A percentile compares a stretch with the other conserved stretches of the same genome.
phyloP scores from a whole-genome alignment of 2,329 filamentous ascomycete genomes.

The Thielaviopsis ethacetica region DNA sequence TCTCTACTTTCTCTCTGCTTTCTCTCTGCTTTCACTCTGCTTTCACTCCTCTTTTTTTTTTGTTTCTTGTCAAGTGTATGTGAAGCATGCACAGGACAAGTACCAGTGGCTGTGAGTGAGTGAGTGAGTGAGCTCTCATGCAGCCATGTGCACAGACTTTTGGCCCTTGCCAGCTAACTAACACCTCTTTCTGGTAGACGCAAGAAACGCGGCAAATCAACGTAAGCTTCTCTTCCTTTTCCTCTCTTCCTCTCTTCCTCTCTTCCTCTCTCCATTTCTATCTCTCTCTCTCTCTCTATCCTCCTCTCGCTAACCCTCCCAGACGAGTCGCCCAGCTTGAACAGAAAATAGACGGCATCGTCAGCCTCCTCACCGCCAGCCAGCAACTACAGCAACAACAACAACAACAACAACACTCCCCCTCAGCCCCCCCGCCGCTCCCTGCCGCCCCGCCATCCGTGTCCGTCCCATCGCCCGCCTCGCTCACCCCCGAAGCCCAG shows the following conservation, averaged over 20 bases:
- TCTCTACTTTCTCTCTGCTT: no score
- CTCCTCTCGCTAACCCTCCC: background rate
- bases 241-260: background rate
- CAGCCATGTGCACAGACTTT: background rate
- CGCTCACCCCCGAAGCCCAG: background rate
- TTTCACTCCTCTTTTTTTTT: background rate
- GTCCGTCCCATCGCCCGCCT: background rate
- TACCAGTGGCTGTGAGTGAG: no score
- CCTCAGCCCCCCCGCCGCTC: no score
- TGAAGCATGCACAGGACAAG: background rate
- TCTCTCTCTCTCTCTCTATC: background rate
- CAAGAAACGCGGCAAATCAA: constrained; percentile 22
- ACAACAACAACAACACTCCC: no score
- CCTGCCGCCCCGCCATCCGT: background rate
- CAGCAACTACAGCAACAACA: constrained; percentile 1
- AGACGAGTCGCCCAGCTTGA: constrained; percentile 24
- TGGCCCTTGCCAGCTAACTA: background rate
- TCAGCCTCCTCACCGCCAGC: constrained; percentile 12
- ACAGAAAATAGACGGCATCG: constrained; percentile 25
- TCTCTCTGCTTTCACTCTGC: no score
- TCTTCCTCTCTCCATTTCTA: background rate
- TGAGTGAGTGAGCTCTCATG: background rate
- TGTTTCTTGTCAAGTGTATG: background rate
- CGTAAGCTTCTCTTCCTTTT: constrained; percentile 15
- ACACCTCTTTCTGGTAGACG: constrained; percentile 8